Percentiles rank a stretch among this genome's conserved stretches.
Conservation (phyloP, 805 yeast species). For the Wickerhamomyces rabaulensis region DNA sequence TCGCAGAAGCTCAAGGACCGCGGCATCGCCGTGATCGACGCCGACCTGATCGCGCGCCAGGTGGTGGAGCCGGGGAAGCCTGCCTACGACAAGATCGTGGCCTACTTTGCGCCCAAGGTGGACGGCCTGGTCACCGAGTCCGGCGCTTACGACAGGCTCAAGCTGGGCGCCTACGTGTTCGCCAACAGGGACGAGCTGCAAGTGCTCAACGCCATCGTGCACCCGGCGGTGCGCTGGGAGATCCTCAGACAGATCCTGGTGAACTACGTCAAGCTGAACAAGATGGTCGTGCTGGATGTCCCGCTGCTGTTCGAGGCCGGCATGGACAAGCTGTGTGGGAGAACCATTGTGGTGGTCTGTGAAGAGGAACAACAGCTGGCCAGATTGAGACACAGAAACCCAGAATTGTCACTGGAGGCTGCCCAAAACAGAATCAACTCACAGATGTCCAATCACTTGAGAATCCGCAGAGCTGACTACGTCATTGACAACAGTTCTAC, state of each 20-base stretch:
- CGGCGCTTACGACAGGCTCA: constrained; percentile 56
- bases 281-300: constrained; percentile 75
- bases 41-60: constrained; percentile 83
- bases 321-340: constrained; percentile 66
- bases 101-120: constrained; percentile 49
- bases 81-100: constrained; percentile 64
- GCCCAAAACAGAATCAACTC: constrained; percentile 66
- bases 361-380: constrained; percentile 49
- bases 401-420: constrained; percentile 58
- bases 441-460: constrained; percentile 65
- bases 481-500: constrained; percentile 59
- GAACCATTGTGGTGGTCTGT: constrained; percentile 64
- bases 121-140: constrained; percentile 38
- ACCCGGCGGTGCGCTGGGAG: constrained; percentile 71
- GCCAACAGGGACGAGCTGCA: constrained; percentile 54
- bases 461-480: constrained; percentile 55
- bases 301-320: constrained; percentile 85
- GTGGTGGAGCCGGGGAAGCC: constrained; percentile 76
- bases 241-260: constrained; percentile 51
- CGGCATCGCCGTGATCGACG: constrained; percentile 67
- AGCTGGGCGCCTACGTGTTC: constrained; percentile 75
- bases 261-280: constrained; percentile 53
- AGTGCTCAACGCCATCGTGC: constrained; percentile 70
- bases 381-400: constrained; percentile 63
- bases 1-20: constrained; percentile 52